Percentiles rank a stretch among this genome's conserved stretches.
Evolutionary conservation across 345 rosid species (phyloP).

Genomic region (Aquilaria malaccensis): DNA sequence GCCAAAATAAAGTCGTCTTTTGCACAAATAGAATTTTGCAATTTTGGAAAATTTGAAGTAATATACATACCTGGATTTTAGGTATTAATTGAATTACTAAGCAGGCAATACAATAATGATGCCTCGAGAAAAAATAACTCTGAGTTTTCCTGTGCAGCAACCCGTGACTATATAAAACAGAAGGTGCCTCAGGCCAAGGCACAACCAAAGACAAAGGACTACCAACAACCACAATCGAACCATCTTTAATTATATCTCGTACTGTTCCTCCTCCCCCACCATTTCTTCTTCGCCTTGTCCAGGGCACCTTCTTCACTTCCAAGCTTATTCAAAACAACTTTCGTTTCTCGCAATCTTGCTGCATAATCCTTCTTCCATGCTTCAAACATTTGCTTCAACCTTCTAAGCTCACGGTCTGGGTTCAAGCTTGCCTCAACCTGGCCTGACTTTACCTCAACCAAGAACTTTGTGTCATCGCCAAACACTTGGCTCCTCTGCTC

Average conservation of each 20-base stretch:
- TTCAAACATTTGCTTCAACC: conserved; percentile 95
- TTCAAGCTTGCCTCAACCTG: conserved; percentile 92
- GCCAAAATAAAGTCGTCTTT: too few relatives aligned
- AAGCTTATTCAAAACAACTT: conserved; percentile 75
- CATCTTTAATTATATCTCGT: conserved; percentile 39
- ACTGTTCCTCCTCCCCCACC: conserved; percentile 98
- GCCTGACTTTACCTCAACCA: conserved; percentile 96
- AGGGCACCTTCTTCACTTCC: conserved; percentile 73
- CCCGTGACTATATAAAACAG: too few relatives aligned
- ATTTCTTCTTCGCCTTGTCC: conserved; percentile 72
- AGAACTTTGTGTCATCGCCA: conserved; percentile 91
- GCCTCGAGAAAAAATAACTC: too few relatives aligned
- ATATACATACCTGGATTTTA: too few relatives aligned
- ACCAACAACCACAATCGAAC: too few relatives aligned
- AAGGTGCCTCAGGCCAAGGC: too few relatives aligned
- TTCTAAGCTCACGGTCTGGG: conserved; percentile 78
- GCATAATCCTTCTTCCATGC: conserved; percentile 97
- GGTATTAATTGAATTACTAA: too few relatives aligned
- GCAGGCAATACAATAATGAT: too few relatives aligned
- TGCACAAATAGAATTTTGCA: too few relatives aligned
- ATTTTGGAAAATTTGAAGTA: too few relatives aligned
- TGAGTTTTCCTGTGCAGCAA: too few relatives aligned
- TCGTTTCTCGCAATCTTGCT: conserved; percentile 72
- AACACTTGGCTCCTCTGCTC: conserved; percentile 96
- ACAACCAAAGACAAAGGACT: too few relatives aligned